phyloP scores from a whole-genome alignment of 1,284 basidiomycete species.

The Schizopora paradoxa region DNA sequence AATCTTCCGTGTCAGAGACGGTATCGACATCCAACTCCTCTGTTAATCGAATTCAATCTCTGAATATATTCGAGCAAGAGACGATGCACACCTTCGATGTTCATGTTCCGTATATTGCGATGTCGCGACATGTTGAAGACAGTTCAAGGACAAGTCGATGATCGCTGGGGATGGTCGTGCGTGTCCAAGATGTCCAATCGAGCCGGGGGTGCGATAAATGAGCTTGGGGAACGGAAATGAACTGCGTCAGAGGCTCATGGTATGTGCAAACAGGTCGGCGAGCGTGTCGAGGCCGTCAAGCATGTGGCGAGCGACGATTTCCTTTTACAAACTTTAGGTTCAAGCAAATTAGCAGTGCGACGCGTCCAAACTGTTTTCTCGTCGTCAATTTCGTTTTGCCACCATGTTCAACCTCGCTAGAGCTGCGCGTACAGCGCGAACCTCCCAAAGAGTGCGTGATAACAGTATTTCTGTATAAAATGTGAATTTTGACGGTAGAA shows the following conservation, averaged over 20 bases:
- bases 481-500: background rate
- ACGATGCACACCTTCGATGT: conserved; percentile 71
- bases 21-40: conserved; percentile 75
- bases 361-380: no score
- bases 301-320: no score
- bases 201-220: no score
- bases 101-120: conserved; percentile 84
- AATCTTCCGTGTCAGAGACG: conserved; percentile 62
- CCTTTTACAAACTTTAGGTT: no score
- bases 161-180: conserved; percentile 42
- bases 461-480: background rate
- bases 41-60: conserved; percentile 30
- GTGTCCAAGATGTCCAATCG: no score
- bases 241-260: no score
- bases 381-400: background rate
- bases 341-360: no score
- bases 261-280: no score
- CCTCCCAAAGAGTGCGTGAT: conserved; percentile 13
- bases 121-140: conserved; percentile 73
- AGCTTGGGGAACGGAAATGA: no score
- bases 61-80: conserved; percentile 13
- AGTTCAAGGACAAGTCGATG: conserved; percentile 32
- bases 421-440: conserved; percentile 4
- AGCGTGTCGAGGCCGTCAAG: no score
- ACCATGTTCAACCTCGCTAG: conserved; percentile 18